phyloP scores from a whole-genome alignment of 306 rosid species.

The Crotalaria pallida region DNA sequence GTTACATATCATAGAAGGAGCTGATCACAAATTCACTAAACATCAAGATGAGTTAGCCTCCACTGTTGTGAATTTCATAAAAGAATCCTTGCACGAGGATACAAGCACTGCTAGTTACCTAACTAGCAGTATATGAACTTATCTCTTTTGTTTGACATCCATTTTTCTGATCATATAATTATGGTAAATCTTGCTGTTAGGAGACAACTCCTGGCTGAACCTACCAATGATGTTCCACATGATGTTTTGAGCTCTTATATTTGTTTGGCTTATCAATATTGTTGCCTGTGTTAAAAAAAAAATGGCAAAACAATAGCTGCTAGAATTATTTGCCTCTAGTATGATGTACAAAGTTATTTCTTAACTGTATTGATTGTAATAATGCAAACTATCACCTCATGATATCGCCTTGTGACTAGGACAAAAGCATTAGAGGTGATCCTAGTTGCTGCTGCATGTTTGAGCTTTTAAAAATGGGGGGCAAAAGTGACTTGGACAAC shows the following conservation, averaged over 20 bases:
- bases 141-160: background rate
- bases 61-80: slow-evolving; percentile 46
- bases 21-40: slow-evolving; percentile 52
- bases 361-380: background rate
- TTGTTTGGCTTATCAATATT: background rate
- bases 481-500: too few species aligned
- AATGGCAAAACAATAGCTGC: background rate
- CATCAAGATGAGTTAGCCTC: slow-evolving; percentile 57
- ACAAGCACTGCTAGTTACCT: slow-evolving; percentile 24
- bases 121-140: background rate
- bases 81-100: slow-evolving; percentile 40
- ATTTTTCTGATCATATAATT: background rate
- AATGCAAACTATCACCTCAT: background rate
- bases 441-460: background rate
- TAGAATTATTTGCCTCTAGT: background rate
- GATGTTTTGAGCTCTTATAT: background rate
- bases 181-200: slow-evolving; percentile 9
- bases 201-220: background rate
- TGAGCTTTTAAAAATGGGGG: too few species aligned
- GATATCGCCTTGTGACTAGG: background rate
- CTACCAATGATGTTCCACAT: background rate
- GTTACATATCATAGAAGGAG: slow-evolving; percentile 57
- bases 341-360: background rate
- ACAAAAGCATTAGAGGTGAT: background rate
- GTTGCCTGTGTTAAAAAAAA: background rate